Percentiles rank a stretch among this genome's conserved stretches.
These are phyloP conservation scores for Amaranthus hypochondriacus DNA, from an alignment of 148 eudicot genomes.

Conservation along the genomic window DNA sequence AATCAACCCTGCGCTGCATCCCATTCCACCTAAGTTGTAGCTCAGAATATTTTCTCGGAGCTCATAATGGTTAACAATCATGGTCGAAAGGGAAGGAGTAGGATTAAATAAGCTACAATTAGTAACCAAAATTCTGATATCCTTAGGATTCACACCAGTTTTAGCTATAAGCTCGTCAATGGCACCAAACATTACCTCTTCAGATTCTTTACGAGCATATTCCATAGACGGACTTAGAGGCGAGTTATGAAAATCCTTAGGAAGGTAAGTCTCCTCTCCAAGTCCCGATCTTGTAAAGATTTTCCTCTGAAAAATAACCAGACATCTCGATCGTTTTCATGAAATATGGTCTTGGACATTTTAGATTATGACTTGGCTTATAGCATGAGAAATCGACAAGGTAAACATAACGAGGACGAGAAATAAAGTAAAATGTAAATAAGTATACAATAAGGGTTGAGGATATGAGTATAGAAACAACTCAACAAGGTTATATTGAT, in stretches of 20 bases:
- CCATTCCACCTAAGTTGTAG: constrained; percentile 78
- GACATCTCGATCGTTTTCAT: constrained; percentile 48
- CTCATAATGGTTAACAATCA: constrained; percentile 73
- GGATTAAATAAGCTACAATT: constrained; percentile 82
- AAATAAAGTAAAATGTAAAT: constrained; percentile 54
- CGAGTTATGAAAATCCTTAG: constrained; percentile 51
- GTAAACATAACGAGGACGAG: constrained; percentile 70
- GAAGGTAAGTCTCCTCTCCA: constrained; percentile 66
- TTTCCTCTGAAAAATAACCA: constrained; percentile 54
- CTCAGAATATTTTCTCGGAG: constrained; percentile 61
- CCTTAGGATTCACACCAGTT: constrained; percentile 54
- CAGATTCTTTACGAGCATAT: constrained; percentile 61
- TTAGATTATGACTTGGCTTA: constrained; percentile 46
- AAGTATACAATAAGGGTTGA: constrained; percentile 66
- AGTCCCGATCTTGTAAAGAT: constrained; percentile 72
- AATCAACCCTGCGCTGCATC: constrained; percentile 72
- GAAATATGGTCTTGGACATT: constrained; percentile 49
- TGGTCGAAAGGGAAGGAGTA: constrained; percentile 65
- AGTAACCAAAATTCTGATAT: constrained; percentile 64
- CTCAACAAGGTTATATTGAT: constrained; percentile 57
- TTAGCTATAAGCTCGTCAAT: constrained; percentile 71
- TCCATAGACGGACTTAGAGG: constrained; percentile 72
- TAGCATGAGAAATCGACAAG: constrained; percentile 67
- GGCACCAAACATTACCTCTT: constrained; percentile 67
- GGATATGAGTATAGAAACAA: constrained; percentile 55